These are phyloP conservation scores for Platismatia glauca DNA, from an alignment of 495 filamentous ascomycete species.

Conservation along the genomic window DNA sequence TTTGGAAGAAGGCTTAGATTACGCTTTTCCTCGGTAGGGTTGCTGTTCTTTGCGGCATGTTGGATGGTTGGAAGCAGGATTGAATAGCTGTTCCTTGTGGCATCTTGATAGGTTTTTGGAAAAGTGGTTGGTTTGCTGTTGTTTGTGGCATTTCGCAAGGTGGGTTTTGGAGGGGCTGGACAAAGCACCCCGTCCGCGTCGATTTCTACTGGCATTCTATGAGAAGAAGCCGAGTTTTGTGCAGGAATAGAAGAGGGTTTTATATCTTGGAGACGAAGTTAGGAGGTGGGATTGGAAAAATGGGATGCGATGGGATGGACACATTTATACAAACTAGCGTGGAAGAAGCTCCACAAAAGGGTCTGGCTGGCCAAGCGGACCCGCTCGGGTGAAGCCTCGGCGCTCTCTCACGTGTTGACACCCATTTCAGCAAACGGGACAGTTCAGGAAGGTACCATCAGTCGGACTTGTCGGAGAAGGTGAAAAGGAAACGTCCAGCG, in stretches of 20 bases:
- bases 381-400: not conserved
- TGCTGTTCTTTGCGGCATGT: too few species aligned
- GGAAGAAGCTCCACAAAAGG: not conserved
- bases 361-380: not conserved
- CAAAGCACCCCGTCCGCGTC: not conserved
- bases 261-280: not conserved
- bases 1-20: too few species aligned
- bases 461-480: not conserved
- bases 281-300: not conserved
- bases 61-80: too few species aligned
- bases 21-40: too few species aligned
- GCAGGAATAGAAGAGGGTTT: not conserved
- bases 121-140: too few species aligned
- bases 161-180: too few species aligned
- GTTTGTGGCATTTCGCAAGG: too few species aligned
- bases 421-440: not conserved
- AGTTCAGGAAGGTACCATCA: not conserved
- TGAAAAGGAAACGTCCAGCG: not conserved
- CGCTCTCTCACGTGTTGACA: not conserved
- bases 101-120: not conserved
- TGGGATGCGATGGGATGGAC: not conserved
- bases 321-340: not conserved
- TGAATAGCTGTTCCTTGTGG: not conserved
- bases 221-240: accelerated
- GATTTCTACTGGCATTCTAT: not conserved